Evolutionary conservation across 345 rosid species (phyloP), one percentile per base, ranked within the genome.

Genomic region (Pugionium cornutum): DNA sequence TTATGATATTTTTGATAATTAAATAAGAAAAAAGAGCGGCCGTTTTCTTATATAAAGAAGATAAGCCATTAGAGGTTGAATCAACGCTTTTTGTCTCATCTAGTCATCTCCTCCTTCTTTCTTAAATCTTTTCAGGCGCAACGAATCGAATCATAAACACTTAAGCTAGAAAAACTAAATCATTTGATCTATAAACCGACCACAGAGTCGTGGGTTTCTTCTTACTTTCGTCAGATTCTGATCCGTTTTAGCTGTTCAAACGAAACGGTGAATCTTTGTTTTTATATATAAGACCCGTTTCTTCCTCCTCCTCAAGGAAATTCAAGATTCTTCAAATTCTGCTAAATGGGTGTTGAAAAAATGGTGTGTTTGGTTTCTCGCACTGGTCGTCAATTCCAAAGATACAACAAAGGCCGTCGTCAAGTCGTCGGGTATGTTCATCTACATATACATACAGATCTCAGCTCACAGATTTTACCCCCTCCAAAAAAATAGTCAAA

Each of bases 381-480:
- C 3, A 69, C 89, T 0, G 96, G 94, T 58, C 88, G 97, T 60
- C 80, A 84, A 59, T 64, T 77, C 64, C 97, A 91, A 78, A 77
- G 96, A 66, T 84, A 91, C 64, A 83, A 86, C 67, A 73, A 73
- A 75, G 96, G 92, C 37, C 86, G 97, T 62, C 95, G 97, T 45
- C 95, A 80, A 82, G 97, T 90, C 54, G 97, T 90, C 7, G 97
- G 96, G 97, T 88, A 73, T 66, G 67, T 58, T 65, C 62, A 66
- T 72, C 59, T 42, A 6, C 4, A n/a, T 30, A 63, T 7, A 44
- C 32, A 18, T 63, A 39, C 29, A 72, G 53, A 72, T 72, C 64
- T 41, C 8, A 1, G 1, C 56, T 30, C 56, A n/a, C n/a, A 35
- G 7, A 18, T 59, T 33, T 58, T 10, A 18, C 51, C 27, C 30